A percentile compares a stretch with the other conserved stretches of the same genome.
Evolutionary conservation across 176 grass and related monocot species (phyloP).

Genomic region (Phoenix dactylifera): DNA sequence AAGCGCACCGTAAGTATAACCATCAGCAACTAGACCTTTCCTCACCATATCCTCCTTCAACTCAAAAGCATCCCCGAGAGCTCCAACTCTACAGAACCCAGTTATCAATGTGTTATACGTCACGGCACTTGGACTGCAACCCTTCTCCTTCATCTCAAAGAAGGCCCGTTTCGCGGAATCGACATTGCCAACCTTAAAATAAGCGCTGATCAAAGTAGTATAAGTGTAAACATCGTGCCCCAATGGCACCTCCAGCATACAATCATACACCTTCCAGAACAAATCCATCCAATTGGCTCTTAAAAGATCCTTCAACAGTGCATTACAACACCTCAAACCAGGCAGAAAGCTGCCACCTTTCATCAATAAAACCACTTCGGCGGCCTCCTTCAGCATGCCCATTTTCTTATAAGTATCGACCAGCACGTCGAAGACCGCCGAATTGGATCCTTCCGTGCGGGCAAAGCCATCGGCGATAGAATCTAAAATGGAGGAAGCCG

Average conservation of each 20-base stretch:
- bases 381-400: constrained; percentile 29
- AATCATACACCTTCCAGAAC: constrained; percentile 53
- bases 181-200: constrained; percentile 38
- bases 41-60: constrained; percentile 61
- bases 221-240: constrained; percentile 50
- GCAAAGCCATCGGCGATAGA: constrained; percentile 22
- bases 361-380: constrained; percentile 37
- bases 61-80: constrained; percentile 45
- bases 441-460: constrained; percentile 3
- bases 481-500: constrained; percentile 23
- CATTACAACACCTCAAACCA: constrained; percentile 58
- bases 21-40: constrained; percentile 36
- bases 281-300: constrained; percentile 45
- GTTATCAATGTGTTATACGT: constrained; percentile 57
- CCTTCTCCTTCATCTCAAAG: constrained; percentile 44
- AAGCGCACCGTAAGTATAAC: constrained; percentile 42
- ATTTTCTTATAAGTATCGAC: constrained; percentile 62
- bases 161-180: constrained; percentile 45
- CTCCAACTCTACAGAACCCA: constrained; percentile 43
- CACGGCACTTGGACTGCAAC: constrained; percentile 33
- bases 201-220: constrained; percentile 39
- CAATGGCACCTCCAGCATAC: constrained; percentile 24
- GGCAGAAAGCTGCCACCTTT: constrained; percentile 32
- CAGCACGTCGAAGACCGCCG: constrained; percentile 46
- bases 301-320: constrained; percentile 55